Evolutionary conservation across 2,329 filamentous ascomycete species (phyloP).

Genomic region (Dothidotthia symphoricarpi): DNA sequence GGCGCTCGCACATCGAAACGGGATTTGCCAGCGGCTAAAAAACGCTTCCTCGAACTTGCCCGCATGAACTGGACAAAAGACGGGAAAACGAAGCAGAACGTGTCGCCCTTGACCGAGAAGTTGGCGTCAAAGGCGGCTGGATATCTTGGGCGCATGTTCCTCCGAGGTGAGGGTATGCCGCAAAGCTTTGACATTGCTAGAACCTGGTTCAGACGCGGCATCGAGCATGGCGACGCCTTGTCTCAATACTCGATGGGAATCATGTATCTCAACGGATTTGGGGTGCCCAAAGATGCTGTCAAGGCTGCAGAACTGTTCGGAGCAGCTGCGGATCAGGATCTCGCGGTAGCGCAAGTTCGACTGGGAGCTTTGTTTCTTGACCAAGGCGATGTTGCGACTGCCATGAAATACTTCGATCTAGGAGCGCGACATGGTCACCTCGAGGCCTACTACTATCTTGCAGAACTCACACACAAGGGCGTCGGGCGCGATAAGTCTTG

Average conservation of each 20-base stretch:
- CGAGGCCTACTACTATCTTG: slow-evolving; percentile 88
- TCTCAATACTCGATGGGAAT: slow-evolving; percentile 82
- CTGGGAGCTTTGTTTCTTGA: slow-evolving; percentile 83
- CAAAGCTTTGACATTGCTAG: slow-evolving; percentile 75
- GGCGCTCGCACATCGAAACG: slow-evolving; percentile 72
- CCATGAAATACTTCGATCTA: slow-evolving; percentile 83
- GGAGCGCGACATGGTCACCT: slow-evolving; percentile 80
- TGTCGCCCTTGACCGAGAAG: slow-evolving; percentile 70
- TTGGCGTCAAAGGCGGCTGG: slow-evolving; percentile 80
- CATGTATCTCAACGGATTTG: slow-evolving; percentile 78
- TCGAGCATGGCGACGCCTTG: slow-evolving; percentile 72
- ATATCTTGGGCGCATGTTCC: slow-evolving; percentile 83
- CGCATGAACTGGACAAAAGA: slow-evolving; percentile 79
- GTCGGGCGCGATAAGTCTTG: slow-evolving; percentile 79
- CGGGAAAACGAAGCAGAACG: slow-evolving; percentile 69
- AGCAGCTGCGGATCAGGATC: slow-evolving; percentile 77
- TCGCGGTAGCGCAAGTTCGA: slow-evolving; percentile 75
- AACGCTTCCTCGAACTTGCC: slow-evolving; percentile 77
- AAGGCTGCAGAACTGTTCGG: slow-evolving; percentile 75
- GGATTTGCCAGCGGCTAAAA: slow-evolving; percentile 70
- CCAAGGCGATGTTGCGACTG: slow-evolving; percentile 77
- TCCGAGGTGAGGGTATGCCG: slow-evolving; percentile 79
- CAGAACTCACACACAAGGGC: slow-evolving; percentile 79
- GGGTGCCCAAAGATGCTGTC: slow-evolving; percentile 66
- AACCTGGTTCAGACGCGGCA: slow-evolving; percentile 80